Conservation (phyloP, 176 grass and related monocot species). For the Carex parvula region DNA sequence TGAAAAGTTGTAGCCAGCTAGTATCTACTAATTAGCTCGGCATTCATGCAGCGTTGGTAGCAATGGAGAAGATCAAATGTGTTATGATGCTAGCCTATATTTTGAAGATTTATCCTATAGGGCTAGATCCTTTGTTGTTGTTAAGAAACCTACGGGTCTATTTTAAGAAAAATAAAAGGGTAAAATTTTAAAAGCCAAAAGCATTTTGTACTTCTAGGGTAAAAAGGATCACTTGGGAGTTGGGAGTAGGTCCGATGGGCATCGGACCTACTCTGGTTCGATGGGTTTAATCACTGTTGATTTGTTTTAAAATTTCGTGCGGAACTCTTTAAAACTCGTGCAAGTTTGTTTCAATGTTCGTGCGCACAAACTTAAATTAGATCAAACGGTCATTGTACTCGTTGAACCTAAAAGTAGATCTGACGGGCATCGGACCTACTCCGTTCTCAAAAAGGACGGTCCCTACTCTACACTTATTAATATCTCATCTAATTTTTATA, state of each 20-base stretch:
- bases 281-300: too few species aligned
- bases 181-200: not conserved
- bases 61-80: not conserved
- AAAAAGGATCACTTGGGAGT: too few species aligned
- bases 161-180: not conserved
- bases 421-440: too few species aligned
- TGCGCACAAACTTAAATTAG: too few species aligned
- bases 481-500: constrained; percentile 7
- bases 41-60: not conserved
- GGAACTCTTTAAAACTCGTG: too few species aligned
- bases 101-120: not conserved
- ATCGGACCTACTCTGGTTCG: too few species aligned
- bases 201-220: constrained; percentile 9
- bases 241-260: too few species aligned
- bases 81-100: not conserved
- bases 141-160: not conserved
- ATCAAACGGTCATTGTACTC: too few species aligned
- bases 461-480: not conserved
- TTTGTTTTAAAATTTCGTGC: too few species aligned
- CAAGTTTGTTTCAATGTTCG: too few species aligned
- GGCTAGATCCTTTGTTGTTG: not conserved
- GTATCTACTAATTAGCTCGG: not conserved
- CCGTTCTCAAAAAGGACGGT: too few species aligned
- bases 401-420: too few species aligned
- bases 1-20: not conserved